Evolutionary conservation across 164 flowering plant genomes (phyloP), one percentile per base, ranked within the genome.

Genomic region (Houttuynia cordata): DNA sequence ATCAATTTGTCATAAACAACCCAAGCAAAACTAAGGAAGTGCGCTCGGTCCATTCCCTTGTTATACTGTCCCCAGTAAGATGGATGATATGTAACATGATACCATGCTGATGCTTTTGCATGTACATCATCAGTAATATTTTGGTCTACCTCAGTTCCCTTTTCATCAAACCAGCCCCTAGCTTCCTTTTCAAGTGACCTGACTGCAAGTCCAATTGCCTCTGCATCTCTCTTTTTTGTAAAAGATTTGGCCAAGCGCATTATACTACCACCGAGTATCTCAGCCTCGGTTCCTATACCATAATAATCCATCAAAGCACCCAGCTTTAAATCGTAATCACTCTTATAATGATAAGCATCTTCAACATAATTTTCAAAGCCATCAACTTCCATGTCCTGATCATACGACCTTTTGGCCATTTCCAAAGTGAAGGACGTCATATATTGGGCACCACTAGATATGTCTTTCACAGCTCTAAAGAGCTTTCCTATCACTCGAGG

Each of bases 71-170:
- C 96, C 75, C 80, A 83, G 62, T 73, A 88, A 8, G 39, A 22
- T 0, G 74, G 84, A 71, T 88, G 92, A 62, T 88, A 87, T 0
- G 95, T 83, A 34, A 86, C 96, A 63, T 88, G 75, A 68, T 91
- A 88, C 92, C 96, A 88, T 42, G 95, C 96, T 0, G 96, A 86
- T 7, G 96, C 96, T 67, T 81, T 84, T 40, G 94, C 88, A 67
- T 67, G 66, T 6, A 57, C 50, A 60, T 82, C 75, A 20, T 72
- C 77, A 8, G 25, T 58, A 19, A 24, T 30, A 12, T 37, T 71
- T 13, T 59, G 53, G 53, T 62, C 73, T 20, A 55, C 53, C 22
- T 50, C 63, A 19, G 51, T 66, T 12, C 50, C 63, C 59, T 65
- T 64, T 51, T 73, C 72, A 34, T 73, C 73, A 70, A 88, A 84